Base-by-base conservation (phyloP, 2,329 filamentous ascomycete genomes). In the Botrytis deweyae region DNA sequence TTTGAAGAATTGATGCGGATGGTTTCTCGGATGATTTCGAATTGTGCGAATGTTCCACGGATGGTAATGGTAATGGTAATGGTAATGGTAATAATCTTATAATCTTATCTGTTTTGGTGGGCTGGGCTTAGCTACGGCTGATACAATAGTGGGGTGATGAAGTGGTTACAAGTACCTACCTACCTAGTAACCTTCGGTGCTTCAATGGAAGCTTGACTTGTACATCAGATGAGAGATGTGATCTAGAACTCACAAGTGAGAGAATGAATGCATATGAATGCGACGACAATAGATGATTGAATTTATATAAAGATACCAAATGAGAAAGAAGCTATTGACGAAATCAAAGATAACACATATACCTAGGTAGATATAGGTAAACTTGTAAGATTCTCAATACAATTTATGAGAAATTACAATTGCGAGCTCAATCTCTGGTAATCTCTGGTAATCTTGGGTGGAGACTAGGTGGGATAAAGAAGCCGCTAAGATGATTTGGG, bases 11-110 rank as follows among this genome's bases (percentile, higher is more conserved):
- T 68, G 36, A 55, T 22, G 10, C 36, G n/a, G 44, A n/a, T 67
- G 44, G 29, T 52, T 40, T 40, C 36, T 55, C 46, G 65, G 36
- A 67, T 38, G 46, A 67, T 29, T 68, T 68, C 49, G 38, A 55
- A 58, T 33, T 58, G 66, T 68, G 66, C 66, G 49, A 68, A 67
- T 29, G 46, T 67, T 25, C 46, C 44, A 67, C 64, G 14, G 63
- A 29, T 66, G 20, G 38, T 14, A 29, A 58, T 55, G 52, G 52
- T 18, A n/a, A 29, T 63, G 61, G 38, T 18, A n/a, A 29, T 63
- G 61, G 38, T 18, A n/a, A 29, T 63, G 61, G 38, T 9, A 44
- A 64, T 10, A 29, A 42, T 64, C 62, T 44, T 64, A 64, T 10
- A 29, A 42, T 64, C 62, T 44, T 64, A 64, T 64, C 62, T 42